Evolutionary conservation across 2,329 filamentous ascomycete species (phyloP), one percentile per base, ranked within the genome.

Genomic region (Herpotrichia juniperi): DNA sequence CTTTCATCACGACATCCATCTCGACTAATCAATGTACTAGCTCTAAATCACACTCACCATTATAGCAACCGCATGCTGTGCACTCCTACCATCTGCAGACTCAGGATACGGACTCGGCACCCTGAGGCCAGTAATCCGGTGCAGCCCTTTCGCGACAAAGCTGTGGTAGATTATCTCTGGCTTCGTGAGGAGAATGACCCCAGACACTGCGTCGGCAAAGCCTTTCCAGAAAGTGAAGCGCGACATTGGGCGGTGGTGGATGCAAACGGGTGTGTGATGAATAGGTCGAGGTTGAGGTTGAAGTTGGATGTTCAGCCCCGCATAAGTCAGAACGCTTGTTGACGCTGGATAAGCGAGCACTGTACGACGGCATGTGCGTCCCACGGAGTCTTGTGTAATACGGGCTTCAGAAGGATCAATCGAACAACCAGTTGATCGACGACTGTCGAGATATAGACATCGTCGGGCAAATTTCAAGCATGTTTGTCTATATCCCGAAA

Each of bases 161-260:
- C 59, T 60, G 45, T 62, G 57, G 22, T 61, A 62, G 16, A 60
- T 56, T 17, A 59, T 46, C 19, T 58, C 59, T 2, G 57, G 59
- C 19, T 57, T 62, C 1, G 31, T 45, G 22, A 62, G 53, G 14
- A 59, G 50, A 12, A 60, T 49, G 30, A 52, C 43, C 7, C 56
- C 57, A 10, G 49, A 49, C n/a, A 44, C 45, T 19, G 54, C 53
- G 30, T 63, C 59, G 4, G 59, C 56, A 28, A 57, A 26, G 25
- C 58, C 59, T 44, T 59, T 57, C 34, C 51, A 59, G 30, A 56
- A 63, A 10, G 58, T 49, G 37, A 59, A 56, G 7, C 28, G 44
- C 11, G 58, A 53, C 55, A 62, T 61, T 30, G n/a, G 17, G 12
- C 21, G 34, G 34, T 37, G 34, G 16, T 37, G 34, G 31, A 14